These are phyloP conservation scores for Trichoderma asperelloides DNA, from an alignment of 495 filamentous ascomycete genomes.

Conservation along the genomic window DNA sequence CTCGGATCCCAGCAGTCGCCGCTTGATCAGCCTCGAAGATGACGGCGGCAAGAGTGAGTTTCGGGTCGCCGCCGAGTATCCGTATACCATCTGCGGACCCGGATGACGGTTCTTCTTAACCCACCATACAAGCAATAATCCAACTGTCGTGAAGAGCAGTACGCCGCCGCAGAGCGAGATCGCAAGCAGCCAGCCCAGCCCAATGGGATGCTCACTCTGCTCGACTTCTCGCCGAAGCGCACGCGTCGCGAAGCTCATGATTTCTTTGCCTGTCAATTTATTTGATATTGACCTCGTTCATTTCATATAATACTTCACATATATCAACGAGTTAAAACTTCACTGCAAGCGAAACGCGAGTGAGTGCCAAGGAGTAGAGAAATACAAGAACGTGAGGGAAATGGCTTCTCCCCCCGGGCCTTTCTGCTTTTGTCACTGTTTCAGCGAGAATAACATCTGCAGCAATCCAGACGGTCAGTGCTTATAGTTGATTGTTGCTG, in stretches of 20 bases:
- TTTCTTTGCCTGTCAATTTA: not conserved
- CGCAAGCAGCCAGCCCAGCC: slow-evolving; percentile 9
- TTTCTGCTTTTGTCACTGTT: not conserved
- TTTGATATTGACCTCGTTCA: not conserved
- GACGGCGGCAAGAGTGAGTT: not conserved
- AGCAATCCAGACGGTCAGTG: slow-evolving; percentile 2
- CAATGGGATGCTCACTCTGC: not conserved
- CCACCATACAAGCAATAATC: slow-evolving; percentile 7
- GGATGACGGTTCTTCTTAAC: not conserved
- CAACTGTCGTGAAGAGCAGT: slow-evolving; percentile 6
- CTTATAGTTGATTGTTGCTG: not conserved
- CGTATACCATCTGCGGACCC: not conserved
- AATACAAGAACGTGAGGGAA: not conserved
- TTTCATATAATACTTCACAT: not conserved
- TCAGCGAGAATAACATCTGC: not conserved
- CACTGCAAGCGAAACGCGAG: not conserved
- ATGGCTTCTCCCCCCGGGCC: not conserved
- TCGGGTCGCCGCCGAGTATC: not conserved
- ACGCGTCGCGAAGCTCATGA: not conserved
- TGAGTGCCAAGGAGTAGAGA: not conserved
- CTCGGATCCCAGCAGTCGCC: not conserved
- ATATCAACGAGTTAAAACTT: not conserved
- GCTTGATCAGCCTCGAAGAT: not conserved
- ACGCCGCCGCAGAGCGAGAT: slow-evolving; percentile 9
- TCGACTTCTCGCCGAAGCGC: not conserved